phyloP scores from a whole-genome alignment of 2,329 filamentous ascomycete genomes.

The Xylariaceae sp. region DNA sequence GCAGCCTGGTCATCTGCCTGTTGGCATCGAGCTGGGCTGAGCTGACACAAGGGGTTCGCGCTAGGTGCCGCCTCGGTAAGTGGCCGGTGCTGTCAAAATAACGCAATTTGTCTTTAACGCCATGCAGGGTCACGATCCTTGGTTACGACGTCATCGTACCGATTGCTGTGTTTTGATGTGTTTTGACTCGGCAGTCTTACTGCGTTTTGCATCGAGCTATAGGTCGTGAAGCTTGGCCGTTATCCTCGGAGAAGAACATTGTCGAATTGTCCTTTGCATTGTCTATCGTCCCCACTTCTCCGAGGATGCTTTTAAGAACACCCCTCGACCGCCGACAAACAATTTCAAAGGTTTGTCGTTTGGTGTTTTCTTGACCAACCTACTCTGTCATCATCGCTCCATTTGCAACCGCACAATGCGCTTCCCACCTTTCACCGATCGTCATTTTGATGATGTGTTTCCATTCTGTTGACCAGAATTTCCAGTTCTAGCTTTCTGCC shows the following conservation, averaged over 20 bases:
- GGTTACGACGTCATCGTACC: background rate
- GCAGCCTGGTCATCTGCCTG: too few relatives aligned
- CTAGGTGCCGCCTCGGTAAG: background rate
- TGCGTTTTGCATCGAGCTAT: background rate
- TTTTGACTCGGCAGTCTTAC: background rate
- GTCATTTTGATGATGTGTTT: too few relatives aligned
- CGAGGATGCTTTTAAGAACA: constrained; percentile 3
- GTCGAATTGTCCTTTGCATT: too few relatives aligned
- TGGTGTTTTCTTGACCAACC: background rate
- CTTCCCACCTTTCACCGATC: too few relatives aligned
- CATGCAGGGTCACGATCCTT: constrained; percentile 3
- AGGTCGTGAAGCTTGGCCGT: background rate
- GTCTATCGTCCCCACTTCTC: constrained; percentile 11
- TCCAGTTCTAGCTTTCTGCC: too few relatives aligned
- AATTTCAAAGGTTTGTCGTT: constrained; percentile 5
- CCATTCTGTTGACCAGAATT: too few relatives aligned
- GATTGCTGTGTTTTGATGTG: background rate
- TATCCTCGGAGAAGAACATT: background rate
- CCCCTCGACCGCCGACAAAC: background rate
- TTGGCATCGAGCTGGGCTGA: constrained; percentile 12
- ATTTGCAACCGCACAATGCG: too few relatives aligned
- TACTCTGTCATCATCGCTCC: too few relatives aligned
- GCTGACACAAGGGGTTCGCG: constrained; percentile 4
- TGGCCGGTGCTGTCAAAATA: background rate
- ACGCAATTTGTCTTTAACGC: constrained; percentile 5